Base-by-base conservation (phyloP, 1,284 basidiomycete genomes). In the Apiotrichum porosum region DNA sequence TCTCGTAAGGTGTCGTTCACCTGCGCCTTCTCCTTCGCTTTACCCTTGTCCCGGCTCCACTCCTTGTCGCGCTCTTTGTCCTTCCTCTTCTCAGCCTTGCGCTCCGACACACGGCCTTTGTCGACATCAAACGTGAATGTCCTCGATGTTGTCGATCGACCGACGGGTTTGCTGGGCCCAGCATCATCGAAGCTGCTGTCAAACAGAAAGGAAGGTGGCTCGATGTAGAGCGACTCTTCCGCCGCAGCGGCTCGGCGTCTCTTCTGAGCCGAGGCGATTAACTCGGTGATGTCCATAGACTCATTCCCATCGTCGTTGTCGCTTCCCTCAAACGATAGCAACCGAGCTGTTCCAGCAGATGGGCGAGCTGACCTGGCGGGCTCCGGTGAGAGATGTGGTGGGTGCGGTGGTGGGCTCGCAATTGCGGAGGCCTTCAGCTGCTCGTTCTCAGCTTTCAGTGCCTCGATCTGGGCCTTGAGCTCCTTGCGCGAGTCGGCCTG, bases 211-310 rank as follows among this genome's bases (percentile, higher is more conserved):
- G 57, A 57, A 8, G 63, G 57, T 47, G 57, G 49, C 21, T 61
- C 61, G n/a, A 69, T 42, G 15, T 55, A 37, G 9, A 67, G 55
- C 6, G 63, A 63, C 2, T 66, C 61, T 26, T 65, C 61, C 12
- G 31, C 40, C 12, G 41, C 50, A 12, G 13, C 4, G 24, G 22
- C 12, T 17, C 23, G 23, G 15, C 5, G 33, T 3, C 42, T 10
- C 28, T 35, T 30, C 43, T 49, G 33, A 21, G 17, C 14, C 15
- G 14, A n/a, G n/a, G n/a, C n/a, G n/a, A n/a, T n/a, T n/a, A n/a
- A n/a, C n/a, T n/a, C n/a, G n/a, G n/a, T n/a, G n/a, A n/a, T n/a
- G n/a, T n/a, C n/a, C n/a, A n/a, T n/a, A n/a, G n/a, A n/a, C n/a
- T n/a, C n/a, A n/a, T n/a, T n/a, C n/a, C n/a, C n/a, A n/a, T n/a